Conservation (phyloP, 2,329 filamentous ascomycete genomes). For the Monosporascus sp. region DNA sequence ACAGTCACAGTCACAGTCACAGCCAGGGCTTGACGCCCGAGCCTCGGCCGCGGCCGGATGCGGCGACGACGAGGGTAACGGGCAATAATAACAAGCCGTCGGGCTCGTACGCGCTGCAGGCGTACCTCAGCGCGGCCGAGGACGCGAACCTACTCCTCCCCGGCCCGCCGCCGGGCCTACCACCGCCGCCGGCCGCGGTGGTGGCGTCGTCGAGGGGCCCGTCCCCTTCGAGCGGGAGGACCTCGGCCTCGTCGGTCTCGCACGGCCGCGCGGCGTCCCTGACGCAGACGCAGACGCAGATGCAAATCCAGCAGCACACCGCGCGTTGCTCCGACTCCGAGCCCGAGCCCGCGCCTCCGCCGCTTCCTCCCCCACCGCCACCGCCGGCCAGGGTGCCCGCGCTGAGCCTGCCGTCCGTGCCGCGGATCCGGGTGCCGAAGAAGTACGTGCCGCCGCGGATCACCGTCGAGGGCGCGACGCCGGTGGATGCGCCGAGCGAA, state of each 20-base stretch:
- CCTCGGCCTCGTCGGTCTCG: too few species aligned
- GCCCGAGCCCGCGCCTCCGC: slow-evolving; percentile 3
- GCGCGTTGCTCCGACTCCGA: not conserved
- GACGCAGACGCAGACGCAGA: not conserved
- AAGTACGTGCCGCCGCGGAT: slow-evolving; percentile 35
- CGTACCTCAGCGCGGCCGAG: slow-evolving; percentile 30
- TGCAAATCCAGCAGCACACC: not conserved
- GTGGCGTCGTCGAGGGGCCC: not conserved
- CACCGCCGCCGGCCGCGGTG: not conserved
- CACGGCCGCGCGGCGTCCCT: not conserved
- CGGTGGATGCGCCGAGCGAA: slow-evolving; percentile 11
- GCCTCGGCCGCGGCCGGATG: slow-evolving; percentile 7
- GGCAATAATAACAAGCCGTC: slow-evolving; percentile 2
- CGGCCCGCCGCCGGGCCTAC: slow-evolving; percentile 13
- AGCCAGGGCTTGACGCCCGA: slow-evolving; percentile 4
- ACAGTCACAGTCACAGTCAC: not conserved
- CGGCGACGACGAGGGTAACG: slow-evolving; percentile 7
- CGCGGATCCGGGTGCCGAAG: slow-evolving; percentile 34
- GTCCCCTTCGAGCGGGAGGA: too few species aligned
- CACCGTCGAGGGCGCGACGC: slow-evolving; percentile 23
- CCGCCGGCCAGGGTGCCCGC: slow-evolving; percentile 25
- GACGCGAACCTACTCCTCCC: slow-evolving; percentile 12
- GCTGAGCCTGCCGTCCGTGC: slow-evolving; percentile 32
- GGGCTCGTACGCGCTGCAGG: slow-evolving; percentile 28
- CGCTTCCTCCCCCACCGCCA: slow-evolving; percentile 17